A percentile compares a stretch with the other conserved stretches of the same genome.
phyloP scores from a whole-genome alignment of 805 yeast genomes.

The Metschnikowia cubensis region DNA sequence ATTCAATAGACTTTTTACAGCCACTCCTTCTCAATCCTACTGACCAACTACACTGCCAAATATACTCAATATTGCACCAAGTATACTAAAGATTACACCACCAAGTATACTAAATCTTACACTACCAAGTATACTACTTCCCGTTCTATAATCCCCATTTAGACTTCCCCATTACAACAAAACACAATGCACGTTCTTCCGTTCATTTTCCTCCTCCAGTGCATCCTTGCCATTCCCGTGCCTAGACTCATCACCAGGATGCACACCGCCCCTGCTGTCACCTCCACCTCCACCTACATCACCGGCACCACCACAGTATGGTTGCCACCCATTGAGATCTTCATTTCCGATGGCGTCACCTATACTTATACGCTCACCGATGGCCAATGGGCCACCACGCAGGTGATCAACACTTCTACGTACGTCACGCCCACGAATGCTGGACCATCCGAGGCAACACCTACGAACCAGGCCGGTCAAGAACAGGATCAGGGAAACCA shows the following conservation, averaged over 20 bases:
- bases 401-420: conserved; percentile 32
- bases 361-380: conserved; percentile 43
- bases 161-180: neutral
- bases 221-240: conserved; percentile 31
- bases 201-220: conserved; percentile 17
- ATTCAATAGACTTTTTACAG: no score
- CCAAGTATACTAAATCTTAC: no score
- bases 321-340: conserved; percentile 50
- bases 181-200: neutral
- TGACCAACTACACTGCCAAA: no score
- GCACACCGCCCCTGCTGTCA: conserved; percentile 54
- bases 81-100: no score
- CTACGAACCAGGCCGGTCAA: neutral
- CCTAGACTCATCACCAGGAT: conserved; percentile 47
- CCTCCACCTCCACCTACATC: conserved; percentile 37
- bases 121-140: no score
- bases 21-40: no score
- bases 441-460: conserved; percentile 8
- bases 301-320: conserved; percentile 48
- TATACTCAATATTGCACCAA: no score
- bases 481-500: no score
- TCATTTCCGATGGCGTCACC: conserved; percentile 49
- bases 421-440: conserved; percentile 10
- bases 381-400: conserved; percentile 29
- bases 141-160: no score